A percentile compares a stretch with the other conserved stretches of the same genome.
These are phyloP conservation scores for Coniella vitis DNA, from an alignment of 2,329 filamentous ascomycete genomes.

Conservation along the genomic window DNA sequence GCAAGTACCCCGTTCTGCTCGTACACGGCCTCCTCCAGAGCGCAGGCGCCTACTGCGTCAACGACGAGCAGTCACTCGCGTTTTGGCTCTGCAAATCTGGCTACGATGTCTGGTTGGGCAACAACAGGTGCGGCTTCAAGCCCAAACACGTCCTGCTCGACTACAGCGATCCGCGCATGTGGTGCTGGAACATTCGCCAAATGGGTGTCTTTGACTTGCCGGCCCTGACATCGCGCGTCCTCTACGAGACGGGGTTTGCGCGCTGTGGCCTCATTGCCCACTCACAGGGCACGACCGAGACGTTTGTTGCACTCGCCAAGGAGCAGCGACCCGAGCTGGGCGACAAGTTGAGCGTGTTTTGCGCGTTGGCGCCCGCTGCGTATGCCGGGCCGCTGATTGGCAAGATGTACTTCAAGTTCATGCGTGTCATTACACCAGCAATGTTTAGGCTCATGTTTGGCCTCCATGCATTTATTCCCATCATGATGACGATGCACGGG, in stretches of 20 bases:
- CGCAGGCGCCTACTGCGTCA: slow-evolving; percentile 80
- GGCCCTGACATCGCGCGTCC: slow-evolving; percentile 70
- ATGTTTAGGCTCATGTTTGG: slow-evolving; percentile 81
- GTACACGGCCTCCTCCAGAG: slow-evolving; percentile 87
- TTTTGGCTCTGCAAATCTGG: slow-evolving; percentile 90
- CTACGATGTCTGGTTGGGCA: slow-evolving; percentile 93
- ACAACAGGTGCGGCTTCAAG: slow-evolving; percentile 81
- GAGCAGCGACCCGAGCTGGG: slow-evolving; percentile 83
- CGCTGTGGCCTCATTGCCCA: slow-evolving; percentile 81
- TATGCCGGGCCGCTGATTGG: slow-evolving; percentile 83
- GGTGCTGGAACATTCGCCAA: slow-evolving; percentile 92
- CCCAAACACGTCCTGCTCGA: slow-evolving; percentile 68
- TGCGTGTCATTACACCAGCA: slow-evolving; percentile 68
- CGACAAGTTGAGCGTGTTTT: slow-evolving; percentile 79
- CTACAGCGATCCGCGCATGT: slow-evolving; percentile 80
- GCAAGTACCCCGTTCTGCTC: slow-evolving; percentile 75
- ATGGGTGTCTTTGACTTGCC: slow-evolving; percentile 88
- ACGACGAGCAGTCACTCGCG: slow-evolving; percentile 82
- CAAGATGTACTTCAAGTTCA: slow-evolving; percentile 88
- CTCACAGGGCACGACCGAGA: slow-evolving; percentile 86
- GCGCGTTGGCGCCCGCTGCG: slow-evolving; percentile 80
- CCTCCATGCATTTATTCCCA: slow-evolving; percentile 85
- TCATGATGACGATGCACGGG: slow-evolving; percentile 82
- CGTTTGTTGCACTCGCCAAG: slow-evolving; percentile 80
- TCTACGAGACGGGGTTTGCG: slow-evolving; percentile 73